phyloP scores from a whole-genome alignment of 2,329 filamentous ascomycete genomes.

The Aquanectria penicillioides region DNA sequence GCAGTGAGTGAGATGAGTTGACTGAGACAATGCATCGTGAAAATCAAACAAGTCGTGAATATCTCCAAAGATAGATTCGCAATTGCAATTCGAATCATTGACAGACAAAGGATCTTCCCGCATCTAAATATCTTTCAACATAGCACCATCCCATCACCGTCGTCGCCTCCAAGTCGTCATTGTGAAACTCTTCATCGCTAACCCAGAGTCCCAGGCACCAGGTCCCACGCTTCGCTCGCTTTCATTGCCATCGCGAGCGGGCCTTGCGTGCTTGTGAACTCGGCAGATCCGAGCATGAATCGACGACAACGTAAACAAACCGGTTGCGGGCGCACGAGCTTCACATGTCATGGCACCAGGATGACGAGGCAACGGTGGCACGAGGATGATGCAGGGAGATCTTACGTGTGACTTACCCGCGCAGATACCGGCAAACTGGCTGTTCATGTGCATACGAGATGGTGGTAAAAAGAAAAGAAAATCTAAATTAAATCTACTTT shows the following conservation, averaged over 20 bases:
- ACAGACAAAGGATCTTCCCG: neutral
- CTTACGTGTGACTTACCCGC: too few relatives aligned
- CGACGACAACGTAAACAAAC: neutral
- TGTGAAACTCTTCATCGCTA: neutral
- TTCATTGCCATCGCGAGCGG: conserved; percentile 10
- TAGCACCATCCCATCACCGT: neutral
- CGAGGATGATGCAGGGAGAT: conserved; percentile 2
- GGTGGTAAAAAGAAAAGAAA: neutral
- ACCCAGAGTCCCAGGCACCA: neutral
- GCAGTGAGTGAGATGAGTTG: neutral
- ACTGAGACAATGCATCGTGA: neutral
- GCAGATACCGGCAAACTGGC: too few relatives aligned
- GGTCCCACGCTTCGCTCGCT: conserved; percentile 18
- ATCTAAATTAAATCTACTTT: too few relatives aligned
- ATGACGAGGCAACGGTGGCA: conserved; percentile 16
- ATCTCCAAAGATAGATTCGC: too few relatives aligned
- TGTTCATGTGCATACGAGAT: too few relatives aligned
- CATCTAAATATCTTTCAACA: neutral
- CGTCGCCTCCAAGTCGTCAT: neutral
- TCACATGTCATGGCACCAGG: neutral
- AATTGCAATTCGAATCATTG: too few relatives aligned
- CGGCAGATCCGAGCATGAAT: neutral
- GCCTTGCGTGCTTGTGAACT: neutral
- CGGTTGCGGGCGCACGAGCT: too few relatives aligned
- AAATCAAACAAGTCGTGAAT: too few relatives aligned